Base-by-base conservation (phyloP, 345 rosid genomes). In the Abelmoschus esculentus region DNA sequence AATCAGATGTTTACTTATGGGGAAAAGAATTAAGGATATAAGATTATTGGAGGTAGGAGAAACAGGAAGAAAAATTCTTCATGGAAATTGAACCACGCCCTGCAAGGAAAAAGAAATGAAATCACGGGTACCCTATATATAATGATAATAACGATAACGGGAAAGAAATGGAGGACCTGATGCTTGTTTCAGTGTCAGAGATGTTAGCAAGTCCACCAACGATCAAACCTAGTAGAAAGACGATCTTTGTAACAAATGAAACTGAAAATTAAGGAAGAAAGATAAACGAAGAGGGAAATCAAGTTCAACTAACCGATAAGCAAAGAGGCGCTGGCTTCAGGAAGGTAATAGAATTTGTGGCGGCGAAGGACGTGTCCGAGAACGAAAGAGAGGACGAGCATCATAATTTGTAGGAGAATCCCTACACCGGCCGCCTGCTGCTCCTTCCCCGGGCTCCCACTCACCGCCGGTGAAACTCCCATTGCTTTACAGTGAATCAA, bases 381-480 rank as follows among this genome's bases (percentile, higher is more conserved):
- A 40, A 95, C 96, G 79, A 92, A 95, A 71, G 98, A 95, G 76
- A 92, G 98, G 54, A 95, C 99, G 36, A 95, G 99, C 97, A 92
- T 95, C 99, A 95, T 92, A 83, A 95, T 92, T 93, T 95, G 99
- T 46, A 95, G 96, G 74, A 92, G 90, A 72, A 95, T 95, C 47
- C 99, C 99, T 9, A 95, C 96, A 61, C 99, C 99, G 4, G 99
- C 98, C 0, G 97, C 99, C 70, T 92, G 98, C 81, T 95, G 99
- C 74, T 90, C 93, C 77, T 87, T 90, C 15, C 84, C 96, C 2
- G 89, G 84, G 6, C 77, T 75, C 49, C 74, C 80, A 44, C 70
- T 81, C 70, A 72, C 80, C 71, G 80, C 61, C 71, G 89, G 87
- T 55, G 92, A 89, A 71, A 81, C 77, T 31, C 8, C 63, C 77